Evolutionary conservation across 2,329 filamentous ascomycete species (phyloP).

Genomic region (Venturia carpophila): DNA sequence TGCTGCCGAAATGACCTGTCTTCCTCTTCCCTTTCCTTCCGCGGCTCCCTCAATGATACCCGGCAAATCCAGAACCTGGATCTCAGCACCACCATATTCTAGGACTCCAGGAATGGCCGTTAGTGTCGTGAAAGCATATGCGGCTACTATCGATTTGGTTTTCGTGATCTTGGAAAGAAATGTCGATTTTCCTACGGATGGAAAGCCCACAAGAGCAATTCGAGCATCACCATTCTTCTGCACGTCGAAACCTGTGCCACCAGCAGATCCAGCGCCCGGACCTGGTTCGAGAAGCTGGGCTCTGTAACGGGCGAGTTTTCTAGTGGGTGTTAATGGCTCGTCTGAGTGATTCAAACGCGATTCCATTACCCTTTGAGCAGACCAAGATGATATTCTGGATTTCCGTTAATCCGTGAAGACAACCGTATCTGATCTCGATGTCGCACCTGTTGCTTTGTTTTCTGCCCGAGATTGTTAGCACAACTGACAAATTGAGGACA

Average conservation of each 20-base stretch:
- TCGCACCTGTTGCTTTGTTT: slow-evolving; percentile 95
- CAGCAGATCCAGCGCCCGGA: slow-evolving; percentile 67
- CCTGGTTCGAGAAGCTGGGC: slow-evolving; percentile 90
- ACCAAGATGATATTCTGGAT: slow-evolving; percentile 90
- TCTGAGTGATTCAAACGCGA: slow-evolving; percentile 7
- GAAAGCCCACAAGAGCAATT: slow-evolving; percentile 96
- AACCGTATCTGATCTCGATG: slow-evolving; percentile 20
- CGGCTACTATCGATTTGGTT: slow-evolving; percentile 90
- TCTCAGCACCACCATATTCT: slow-evolving; percentile 95
- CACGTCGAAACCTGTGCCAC: slow-evolving; percentile 76
- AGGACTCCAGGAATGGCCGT: slow-evolving; percentile 96
- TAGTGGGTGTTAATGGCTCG: slow-evolving; percentile 32
- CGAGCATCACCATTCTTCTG: slow-evolving; percentile 94
- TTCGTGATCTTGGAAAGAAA: slow-evolving; percentile 99
- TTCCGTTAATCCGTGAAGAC: slow-evolving; percentile 31
- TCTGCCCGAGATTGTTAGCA: slow-evolving; percentile 50
- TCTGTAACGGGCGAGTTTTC: slow-evolving; percentile 89
- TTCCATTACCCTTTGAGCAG: slow-evolving; percentile 81
- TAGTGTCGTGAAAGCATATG: slow-evolving; percentile 94
- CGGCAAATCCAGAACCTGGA: slow-evolving; percentile 92
- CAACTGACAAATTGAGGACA: slow-evolving; percentile 11
- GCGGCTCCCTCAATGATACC: slow-evolving; percentile 97
- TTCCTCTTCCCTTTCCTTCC: slow-evolving; percentile 89
- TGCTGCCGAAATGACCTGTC: slow-evolving; percentile 94
- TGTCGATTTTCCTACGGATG: slow-evolving; percentile 96